Conservation (phyloP, 192 early-diverging fungal species). For the Radiomyces spectabilis region DNA sequence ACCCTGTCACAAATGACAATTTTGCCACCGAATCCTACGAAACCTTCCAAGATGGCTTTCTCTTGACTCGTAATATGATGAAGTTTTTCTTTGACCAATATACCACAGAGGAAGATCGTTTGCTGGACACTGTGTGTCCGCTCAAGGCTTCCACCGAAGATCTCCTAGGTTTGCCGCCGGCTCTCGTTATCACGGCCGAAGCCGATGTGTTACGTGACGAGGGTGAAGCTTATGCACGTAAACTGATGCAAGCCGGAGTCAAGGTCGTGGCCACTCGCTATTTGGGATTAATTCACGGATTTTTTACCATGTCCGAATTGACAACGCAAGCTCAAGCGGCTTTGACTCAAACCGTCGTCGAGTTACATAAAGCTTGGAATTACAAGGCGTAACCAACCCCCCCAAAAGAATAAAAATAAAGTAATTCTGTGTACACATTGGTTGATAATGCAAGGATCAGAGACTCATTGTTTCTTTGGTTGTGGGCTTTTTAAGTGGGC, state of each 20-base stretch:
- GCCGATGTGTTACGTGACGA: slow-evolving; percentile 10
- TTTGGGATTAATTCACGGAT: slow-evolving; percentile 12
- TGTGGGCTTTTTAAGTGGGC: no score
- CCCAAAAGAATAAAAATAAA: no score
- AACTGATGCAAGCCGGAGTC: slow-evolving; percentile 5
- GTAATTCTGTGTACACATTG: no score
- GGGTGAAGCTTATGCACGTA: slow-evolving; percentile 8
- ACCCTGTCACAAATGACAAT: not conserved
- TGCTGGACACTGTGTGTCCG: not conserved
- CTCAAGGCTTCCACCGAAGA: not conserved
- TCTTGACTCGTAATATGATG: not conserved
- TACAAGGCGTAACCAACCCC: no score
- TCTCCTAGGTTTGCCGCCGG: slow-evolving; percentile 4
- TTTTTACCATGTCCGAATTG: no score
- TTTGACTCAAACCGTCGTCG: no score
- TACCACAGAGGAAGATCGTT: not conserved
- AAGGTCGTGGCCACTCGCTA: slow-evolving; percentile 13
- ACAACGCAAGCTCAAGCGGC: no score
- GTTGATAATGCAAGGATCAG: no score
- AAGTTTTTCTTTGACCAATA: not conserved
- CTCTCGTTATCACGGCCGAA: slow-evolving; percentile 15
- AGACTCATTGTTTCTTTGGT: no score
- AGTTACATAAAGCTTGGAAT: no score
- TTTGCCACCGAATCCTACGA: slow-evolving; percentile 3
- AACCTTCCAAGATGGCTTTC: not conserved